Conservation (phyloP, 345 rosid genomes). For the Angophora floribunda region DNA sequence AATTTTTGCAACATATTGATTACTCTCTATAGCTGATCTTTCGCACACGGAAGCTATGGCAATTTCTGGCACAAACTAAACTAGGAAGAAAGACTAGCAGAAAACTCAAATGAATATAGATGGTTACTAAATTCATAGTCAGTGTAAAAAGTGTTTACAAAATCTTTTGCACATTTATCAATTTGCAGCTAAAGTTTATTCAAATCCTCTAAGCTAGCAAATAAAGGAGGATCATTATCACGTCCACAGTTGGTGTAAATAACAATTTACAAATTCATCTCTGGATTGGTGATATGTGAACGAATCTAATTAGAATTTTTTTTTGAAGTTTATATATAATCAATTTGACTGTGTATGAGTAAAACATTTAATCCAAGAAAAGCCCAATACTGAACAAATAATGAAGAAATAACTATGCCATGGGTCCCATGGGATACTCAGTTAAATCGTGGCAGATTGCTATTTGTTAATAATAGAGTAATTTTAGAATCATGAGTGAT, state of each 20-base stretch:
- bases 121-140: background rate
- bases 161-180: background rate
- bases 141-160: background rate
- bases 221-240: background rate
- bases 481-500: background rate
- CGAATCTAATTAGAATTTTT: background rate
- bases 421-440: background rate
- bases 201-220: too few relatives aligned
- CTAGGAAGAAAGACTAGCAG: background rate
- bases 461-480: background rate
- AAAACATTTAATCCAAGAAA: background rate
- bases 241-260: background rate
- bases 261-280: background rate
- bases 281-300: background rate
- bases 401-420: background rate
- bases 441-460: background rate
- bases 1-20: background rate
- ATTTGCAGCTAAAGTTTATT: background rate
- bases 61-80: background rate
- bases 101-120: background rate
- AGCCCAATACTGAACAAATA: background rate
- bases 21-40: background rate
- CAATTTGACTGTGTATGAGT: background rate
- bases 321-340: too few relatives aligned
- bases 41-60: background rate